A percentile compares a stretch with the other conserved stretches of the same genome.
These are phyloP conservation scores for Litchi chinensis DNA, from an alignment of 345 rosid genomes.

Conservation along the genomic window DNA sequence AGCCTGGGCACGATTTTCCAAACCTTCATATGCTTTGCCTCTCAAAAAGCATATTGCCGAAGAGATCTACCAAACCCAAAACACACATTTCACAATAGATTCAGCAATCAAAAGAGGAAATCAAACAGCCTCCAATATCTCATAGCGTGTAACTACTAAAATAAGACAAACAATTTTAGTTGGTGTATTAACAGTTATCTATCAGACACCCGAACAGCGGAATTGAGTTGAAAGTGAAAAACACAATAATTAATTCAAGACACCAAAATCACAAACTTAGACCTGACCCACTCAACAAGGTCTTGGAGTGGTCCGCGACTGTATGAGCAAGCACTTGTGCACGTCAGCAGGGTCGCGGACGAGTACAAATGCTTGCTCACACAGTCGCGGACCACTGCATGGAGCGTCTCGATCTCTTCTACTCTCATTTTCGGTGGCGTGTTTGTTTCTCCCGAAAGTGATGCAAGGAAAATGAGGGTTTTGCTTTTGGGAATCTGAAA, in stretches of 20 bases:
- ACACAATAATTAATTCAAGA: no score
- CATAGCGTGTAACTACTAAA: no score
- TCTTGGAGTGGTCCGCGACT: no score
- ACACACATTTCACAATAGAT: neutral
- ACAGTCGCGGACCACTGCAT: conserved; percentile 90
- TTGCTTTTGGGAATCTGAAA: neutral
- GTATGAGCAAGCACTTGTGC: conserved; percentile 80
- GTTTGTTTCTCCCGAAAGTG: neutral
- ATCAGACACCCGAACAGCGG: neutral
- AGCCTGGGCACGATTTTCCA: conserved; percentile 89
- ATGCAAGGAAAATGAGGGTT: conserved; percentile 3
- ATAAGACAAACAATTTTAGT: no score
- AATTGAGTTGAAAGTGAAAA: conserved; percentile 32
- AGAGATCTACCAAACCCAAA: conserved; percentile 53
- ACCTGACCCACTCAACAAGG: no score
- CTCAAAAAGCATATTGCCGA: conserved; percentile 92
- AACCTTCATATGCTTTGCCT: conserved; percentile 92
- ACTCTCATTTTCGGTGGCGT: conserved; percentile 58
- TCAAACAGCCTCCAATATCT: no score
- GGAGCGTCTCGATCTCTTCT: conserved; percentile 82
- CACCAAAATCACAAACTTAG: no score
- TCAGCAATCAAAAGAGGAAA: neutral
- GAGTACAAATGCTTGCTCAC: conserved; percentile 97
- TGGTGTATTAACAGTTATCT: neutral
- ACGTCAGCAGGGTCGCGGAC: conserved; percentile 89